Base-by-base conservation (phyloP, 2,329 filamentous ascomycete genomes). In the Grosmannia serpens region DNA sequence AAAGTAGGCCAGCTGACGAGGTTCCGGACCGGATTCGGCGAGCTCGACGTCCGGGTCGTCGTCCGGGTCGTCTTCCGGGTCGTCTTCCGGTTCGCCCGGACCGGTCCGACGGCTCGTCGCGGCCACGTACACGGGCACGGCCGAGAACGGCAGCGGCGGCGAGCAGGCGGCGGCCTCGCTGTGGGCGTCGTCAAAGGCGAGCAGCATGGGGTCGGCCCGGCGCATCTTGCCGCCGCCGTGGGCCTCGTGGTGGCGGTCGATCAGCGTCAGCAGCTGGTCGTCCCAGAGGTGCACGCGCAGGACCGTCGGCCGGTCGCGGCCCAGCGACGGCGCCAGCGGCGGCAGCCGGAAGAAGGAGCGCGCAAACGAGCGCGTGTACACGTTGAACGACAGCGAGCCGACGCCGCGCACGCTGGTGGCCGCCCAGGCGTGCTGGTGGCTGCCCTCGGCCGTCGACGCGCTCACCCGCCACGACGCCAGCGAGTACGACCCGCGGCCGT, bases 241-340 rank as follows among this genome's bases (percentile, higher is more conserved):
- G 17, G 58, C 35, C 3, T 62, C 61, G 17, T 52, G 46, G 50
- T 58, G 57, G 4, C 61, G 62, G 58, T 64, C 61, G 13, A 61
- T 27, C 29, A 64, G 24, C 1, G 55, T 58, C 24, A 63, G 35
- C 38, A 63, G 29, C 63, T 63, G 62, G 58, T 60, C 62, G 58
- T 63, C 60, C 63, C 63, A 64, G 24, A 63, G 50, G 38, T 62
- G 62, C 52, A 59, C 46, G 13, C n/a, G 50, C 27, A 59, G 55
- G 15, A 33, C 7, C 26, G 51, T 33, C 6, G 20, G 46, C 26
- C 31, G 33, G 20, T 53, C 55, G 17, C 33, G 31, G 50, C 50
- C 38, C 9, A 44, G n/a, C 9, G 51, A 22, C 5, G 59, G 53
- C 22, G 53, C 22, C 31, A 53, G 49, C 35, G 49, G 59, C 46